Evolutionary conservation across 805 yeast species (phyloP), one percentile per base, ranked within the genome.

Genomic region (Candida krabiensis): DNA sequence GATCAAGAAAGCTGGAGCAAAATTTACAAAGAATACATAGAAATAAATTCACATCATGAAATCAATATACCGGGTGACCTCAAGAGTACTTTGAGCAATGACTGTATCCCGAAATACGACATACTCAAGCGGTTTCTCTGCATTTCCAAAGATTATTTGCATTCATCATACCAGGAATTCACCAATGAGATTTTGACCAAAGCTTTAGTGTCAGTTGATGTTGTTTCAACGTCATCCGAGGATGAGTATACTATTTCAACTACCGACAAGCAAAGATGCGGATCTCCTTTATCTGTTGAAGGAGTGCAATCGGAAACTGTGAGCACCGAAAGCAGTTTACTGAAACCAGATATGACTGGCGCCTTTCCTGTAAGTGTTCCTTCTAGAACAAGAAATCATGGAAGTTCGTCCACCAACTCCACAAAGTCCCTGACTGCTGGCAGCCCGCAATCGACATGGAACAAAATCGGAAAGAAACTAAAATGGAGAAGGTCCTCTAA

Each of bases 51-150:
- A 3, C 46, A 58, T 9, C 57, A 56, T 33, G 63, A 55, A 25
- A 52, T 64, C n/a, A 64, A 64, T 40, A 37, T 64, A 18, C 66
- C 67, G 1, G 58, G 55, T 11, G 56, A 54, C 17, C 34, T 60
- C 23, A 50, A 44, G 14, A 33, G 29, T 12, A 31, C 41, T 9
- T 34, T 58, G 13, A 19, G 28, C 11, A 30, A 42, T 4, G 32
- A 45, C 16, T 11, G 14, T 4, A 43, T 60, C 13, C 67, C 67
- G 0, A 35, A 40, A 17, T 11, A 25, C 3, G 34, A 40, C 3
- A 19, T 40, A 17, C 37, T 63, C 26, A 31, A 33, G 8, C 44
- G 46, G 14, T 46, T 57, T 12, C 40, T 50, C 5, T 49, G 50
- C 31, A 41, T 53, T 3, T 40, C 59, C 7, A 43, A 50, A 30